Base-by-base conservation (phyloP, 1,284 basidiomycete genomes). In the Heterobasidion parviporum region DNA sequence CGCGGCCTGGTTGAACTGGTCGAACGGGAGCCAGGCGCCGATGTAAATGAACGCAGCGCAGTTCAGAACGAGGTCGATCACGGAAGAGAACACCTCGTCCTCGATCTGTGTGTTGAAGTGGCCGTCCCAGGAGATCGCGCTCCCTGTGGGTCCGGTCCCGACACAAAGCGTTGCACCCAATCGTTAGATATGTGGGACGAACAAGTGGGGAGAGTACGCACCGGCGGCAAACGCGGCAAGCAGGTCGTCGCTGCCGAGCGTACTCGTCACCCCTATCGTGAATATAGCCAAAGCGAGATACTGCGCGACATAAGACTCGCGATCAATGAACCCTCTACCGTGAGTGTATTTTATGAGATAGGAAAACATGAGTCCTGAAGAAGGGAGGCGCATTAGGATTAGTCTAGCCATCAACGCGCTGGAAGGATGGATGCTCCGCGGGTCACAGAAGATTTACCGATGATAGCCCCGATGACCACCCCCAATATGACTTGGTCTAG, bases 151-250 rank as follows among this genome's bases (percentile, higher is more conserved):
- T 74, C 78, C 8, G 82, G 78, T 1, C 85, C 80, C 15, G 96
- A 76, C 6, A 84, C 26, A 5, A 26, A 26, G 26, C 26, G 26
- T 26, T 26, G 6, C 5, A 26, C 4, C n/a, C 52, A 50, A 50
- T 26, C 4, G 26, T 26, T 6, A 26, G 6, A 5, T 26, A 5
- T 4, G 26, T 1, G 26, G 26, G 26, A 26, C 26, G 26, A 4
- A 26, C 4, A 26, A 26, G 26, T 26, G 26, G 26, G 26, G 6
- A 26, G 18, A 7, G 7, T 2, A 52, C 71, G 47, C 53, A 75
- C 94, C 95, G 65, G 93, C 94, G 33, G 94, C 94, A 67, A 98
- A 98, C 0, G 93, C 87, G 12, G 93, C 92, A 14, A 97, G 73
- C 8, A 97, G 77, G 66, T 96, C 93, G 65, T 96, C 93, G 16